Percentiles rank a stretch among this genome's conserved stretches.
These are phyloP conservation scores for Geotrichum bryndzae DNA, from an alignment of 1,139 yeast genomes.

Conservation along the genomic window DNA sequence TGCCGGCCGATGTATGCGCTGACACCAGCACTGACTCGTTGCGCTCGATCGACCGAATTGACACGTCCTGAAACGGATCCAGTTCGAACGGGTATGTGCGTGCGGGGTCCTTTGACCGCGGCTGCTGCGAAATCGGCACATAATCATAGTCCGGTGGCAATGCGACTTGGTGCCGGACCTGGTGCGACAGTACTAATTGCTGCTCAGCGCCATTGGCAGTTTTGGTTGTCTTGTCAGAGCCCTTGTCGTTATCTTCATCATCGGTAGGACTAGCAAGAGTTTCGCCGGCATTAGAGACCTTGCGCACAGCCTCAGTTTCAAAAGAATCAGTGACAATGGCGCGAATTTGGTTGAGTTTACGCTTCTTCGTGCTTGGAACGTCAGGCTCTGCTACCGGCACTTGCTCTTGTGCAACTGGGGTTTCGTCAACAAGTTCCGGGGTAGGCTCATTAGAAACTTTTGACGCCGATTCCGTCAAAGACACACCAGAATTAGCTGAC, in stretches of 20 bases:
- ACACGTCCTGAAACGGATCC: slow-evolving; percentile 95
- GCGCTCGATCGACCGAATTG: slow-evolving; percentile 89
- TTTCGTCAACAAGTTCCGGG: not conserved
- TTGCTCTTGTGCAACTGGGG: not conserved
- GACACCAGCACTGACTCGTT: slow-evolving; percentile 95
- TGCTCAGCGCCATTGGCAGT: not conserved
- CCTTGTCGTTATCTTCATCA: not conserved
- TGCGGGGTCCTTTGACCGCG: slow-evolving; percentile 48
- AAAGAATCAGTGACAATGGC: slow-evolving; percentile 1
- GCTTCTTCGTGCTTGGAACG: not conserved
- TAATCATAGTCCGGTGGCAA: slow-evolving; percentile 88
- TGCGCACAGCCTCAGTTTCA: not conserved
- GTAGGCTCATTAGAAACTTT: not conserved
- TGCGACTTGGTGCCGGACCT: slow-evolving; percentile 96
- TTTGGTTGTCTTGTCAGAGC: not conserved
- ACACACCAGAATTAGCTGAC: not conserved
- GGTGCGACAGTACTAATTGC: slow-evolving; percentile 43
- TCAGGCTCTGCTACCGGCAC: not conserved
- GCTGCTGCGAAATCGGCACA: slow-evolving; percentile 81
- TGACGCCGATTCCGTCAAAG: not conserved
- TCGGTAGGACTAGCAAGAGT: not conserved
- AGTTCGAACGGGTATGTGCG: slow-evolving; percentile 84
- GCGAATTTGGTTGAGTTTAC: not conserved
- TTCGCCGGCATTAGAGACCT: not conserved
- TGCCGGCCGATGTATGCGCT: slow-evolving; percentile 95